Base-by-base conservation (phyloP, 2,329 filamentous ascomycete genomes). In the Sordariomycetes sp. region DNA sequence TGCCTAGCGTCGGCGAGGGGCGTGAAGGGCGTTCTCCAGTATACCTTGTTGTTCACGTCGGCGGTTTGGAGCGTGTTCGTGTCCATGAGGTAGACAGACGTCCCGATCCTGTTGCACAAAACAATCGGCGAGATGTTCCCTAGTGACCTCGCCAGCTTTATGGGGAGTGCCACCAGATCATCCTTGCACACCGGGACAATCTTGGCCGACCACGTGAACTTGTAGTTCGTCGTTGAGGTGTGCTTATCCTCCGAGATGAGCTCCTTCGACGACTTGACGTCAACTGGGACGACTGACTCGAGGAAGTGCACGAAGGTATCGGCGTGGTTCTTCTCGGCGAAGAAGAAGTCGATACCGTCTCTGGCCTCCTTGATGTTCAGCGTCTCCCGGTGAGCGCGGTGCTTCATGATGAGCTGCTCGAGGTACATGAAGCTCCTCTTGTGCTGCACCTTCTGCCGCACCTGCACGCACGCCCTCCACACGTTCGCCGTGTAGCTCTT, bases 361-460 rank as follows among this genome's bases (percentile, higher is more conserved):
- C 92, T 92, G 32, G 90, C 89, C 74, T 99, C 94, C 70, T 95
- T 97, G 75, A 99, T 99, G 71, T 97, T 99, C 73, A 97, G 92
- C 1, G 93, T 94, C 65, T 99, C 92, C 63, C 85, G 83, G 71
- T 96, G 92, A 3, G 93, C 94, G 59, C 83, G 83, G 71, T 97
- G 91, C 78, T 97, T 97, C 65, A 99, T 79, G 65, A 99, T 96
- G 59, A 97, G 80, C 77, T 99, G 93, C 73, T 97, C 94, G 40
- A 97, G 84, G 69, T 78, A 80, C 53, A 83, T 66, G 64, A 83
- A 82, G 1, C 80, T 82, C 66, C 94, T 81, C 83, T 97, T 99
- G 76, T 99, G 94, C 5, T 89, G 84, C 46, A 99, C 94, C 76
- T 97, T 97, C 71, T 99, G 94, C 62, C 94, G 86, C 59, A 99